Base-by-base conservation (phyloP, 1,139 yeast species). In the Diutina sp. region DNA sequence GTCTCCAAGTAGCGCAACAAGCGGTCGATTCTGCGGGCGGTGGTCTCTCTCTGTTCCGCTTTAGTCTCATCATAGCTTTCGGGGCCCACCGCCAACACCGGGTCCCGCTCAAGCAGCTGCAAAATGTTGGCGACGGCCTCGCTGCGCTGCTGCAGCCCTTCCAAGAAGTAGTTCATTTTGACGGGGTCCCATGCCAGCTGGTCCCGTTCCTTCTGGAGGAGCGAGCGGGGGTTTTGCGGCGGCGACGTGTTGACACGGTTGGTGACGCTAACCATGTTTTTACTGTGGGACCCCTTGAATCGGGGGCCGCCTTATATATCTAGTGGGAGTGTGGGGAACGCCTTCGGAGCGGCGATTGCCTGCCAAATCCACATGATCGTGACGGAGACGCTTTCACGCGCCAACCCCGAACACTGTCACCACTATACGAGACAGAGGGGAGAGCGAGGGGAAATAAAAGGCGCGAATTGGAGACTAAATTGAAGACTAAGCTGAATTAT, bases 81-180 rank as follows among this genome's bases (percentile, higher is more conserved):
- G 6, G 77, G 68, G 55, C 69, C 69, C 3, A 73, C 69, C 51
- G 70, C 68, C 56, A 78, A 65, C 45, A 77, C 66, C 1, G 83
- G 82, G 61, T 78, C 83, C 61, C 82, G 68, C 65, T 78, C 83
- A 63, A 78, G 66, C 57, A 76, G 77, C 62, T 75, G 79, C 62
- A 73, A 62, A 55, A 77, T 60, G 18, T 62, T 59, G 56, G 70
- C 66, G 21, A 73, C 69, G 56, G 67, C 67, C 29, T 69, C 38
- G 78, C 68, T 32, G 66, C 67, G 65, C 48, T 72, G 71, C 57
- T 66, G 61, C 9, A 74, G 68, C 18, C 80, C 80, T 66, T 78
- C 83, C 59, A 78, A 66, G 60, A 78, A 78, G 55, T 69, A 65
- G 62, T 77, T 77, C 82, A 78, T 76, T 55, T 68, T 65, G 57